Percentiles rank a stretch among this genome's conserved stretches.
These are phyloP conservation scores for Xerocomus potaroensis DNA, from an alignment of 768 basidiomycete genomes.

Conservation along the genomic window DNA sequence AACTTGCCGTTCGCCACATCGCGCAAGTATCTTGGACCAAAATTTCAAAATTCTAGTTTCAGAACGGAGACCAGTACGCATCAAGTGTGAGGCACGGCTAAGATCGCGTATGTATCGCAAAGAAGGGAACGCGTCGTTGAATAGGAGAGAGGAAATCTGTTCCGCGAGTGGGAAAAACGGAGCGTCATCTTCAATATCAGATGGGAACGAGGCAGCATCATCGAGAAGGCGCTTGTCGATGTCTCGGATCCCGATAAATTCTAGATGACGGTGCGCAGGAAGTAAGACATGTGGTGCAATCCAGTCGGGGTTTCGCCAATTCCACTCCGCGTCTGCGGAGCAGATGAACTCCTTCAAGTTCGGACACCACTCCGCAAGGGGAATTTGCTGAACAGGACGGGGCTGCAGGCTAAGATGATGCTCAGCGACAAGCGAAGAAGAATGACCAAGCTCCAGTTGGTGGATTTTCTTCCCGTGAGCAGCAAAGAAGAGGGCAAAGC, in stretches of 20 bases:
- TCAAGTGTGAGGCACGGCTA: conserved; percentile 51
- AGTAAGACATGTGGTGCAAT: conserved; percentile 73
- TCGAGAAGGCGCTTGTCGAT: conserved; percentile 59
- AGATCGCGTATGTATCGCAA: conserved; percentile 62
- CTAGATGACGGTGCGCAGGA: conserved; percentile 55
- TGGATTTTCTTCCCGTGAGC: conserved; percentile 57
- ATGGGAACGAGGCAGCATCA: conserved; percentile 34
- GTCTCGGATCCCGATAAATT: conserved; percentile 69
- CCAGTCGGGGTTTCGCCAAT: conserved; percentile 77
- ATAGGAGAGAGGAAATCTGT: conserved; percentile 59
- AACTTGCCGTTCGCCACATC: conserved; percentile 52
- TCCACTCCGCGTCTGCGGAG: conserved; percentile 76
- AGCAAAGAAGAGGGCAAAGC: conserved; percentile 62
- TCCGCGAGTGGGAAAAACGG: conserved; percentile 63
- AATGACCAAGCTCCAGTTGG: conserved; percentile 73
- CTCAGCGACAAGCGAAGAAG: conserved; percentile 60
- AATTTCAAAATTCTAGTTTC: conserved; percentile 40
- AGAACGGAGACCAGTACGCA: conserved; percentile 39
- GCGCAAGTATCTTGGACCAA: conserved; percentile 45
- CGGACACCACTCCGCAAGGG: conserved; percentile 66
- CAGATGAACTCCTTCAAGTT: conserved; percentile 68
- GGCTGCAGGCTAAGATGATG: conserved; percentile 54
- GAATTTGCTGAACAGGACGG: conserved; percentile 35
- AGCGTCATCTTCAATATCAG: conserved; percentile 36
- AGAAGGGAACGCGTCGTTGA: conserved; percentile 56